Conservation (phyloP, 352 stramenopile genomes). For the Pythium aristosporum region DNA sequence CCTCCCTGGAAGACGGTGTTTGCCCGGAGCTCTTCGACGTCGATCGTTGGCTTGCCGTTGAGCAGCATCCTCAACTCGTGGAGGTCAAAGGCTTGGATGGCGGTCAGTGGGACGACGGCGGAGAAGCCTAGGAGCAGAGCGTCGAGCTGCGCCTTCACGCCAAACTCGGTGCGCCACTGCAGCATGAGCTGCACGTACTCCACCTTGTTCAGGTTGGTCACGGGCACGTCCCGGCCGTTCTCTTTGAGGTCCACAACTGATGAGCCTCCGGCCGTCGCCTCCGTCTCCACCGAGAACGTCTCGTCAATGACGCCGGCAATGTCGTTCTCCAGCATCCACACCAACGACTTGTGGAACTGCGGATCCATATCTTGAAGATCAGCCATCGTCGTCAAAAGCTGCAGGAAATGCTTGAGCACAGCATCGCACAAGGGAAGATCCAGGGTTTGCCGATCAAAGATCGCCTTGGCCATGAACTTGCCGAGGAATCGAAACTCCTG, state of each 20-base stretch:
- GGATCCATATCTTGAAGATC: conserved; percentile 75
- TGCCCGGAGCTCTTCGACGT: conserved; percentile 83
- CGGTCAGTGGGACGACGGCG: conserved; percentile 27
- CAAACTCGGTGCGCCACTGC: conserved; percentile 39
- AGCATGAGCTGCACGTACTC: conserved; percentile 50
- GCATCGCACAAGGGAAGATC: conserved; percentile 76
- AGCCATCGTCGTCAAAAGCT: conserved; percentile 39
- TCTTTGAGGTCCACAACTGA: conserved; percentile 38
- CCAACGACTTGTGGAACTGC: conserved; percentile 78
- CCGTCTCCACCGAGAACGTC: conserved; percentile 79
- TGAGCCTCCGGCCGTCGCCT: conserved; percentile 8
- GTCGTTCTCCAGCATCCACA: conserved; percentile 88
- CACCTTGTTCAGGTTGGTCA: conserved; percentile 53
- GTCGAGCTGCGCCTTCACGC: conserved; percentile 38
- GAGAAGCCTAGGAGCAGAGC: conserved; percentile 37
- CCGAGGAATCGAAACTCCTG: conserved; percentile 68
- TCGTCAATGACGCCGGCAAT: conserved; percentile 79
- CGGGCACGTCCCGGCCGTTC: conserved; percentile 38
- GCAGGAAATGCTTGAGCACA: conserved; percentile 72
- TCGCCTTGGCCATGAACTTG: conserved; percentile 81
- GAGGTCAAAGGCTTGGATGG: conserved; percentile 38
- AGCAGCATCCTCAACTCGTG: conserved; percentile 47
- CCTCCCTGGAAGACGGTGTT: conserved; percentile 81
- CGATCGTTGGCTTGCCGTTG: conserved; percentile 62
- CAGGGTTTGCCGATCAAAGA: conserved; percentile 84